These are phyloP conservation scores for Yamadazyma insecticola DNA, from an alignment of 805 yeast species.

Conservation along the genomic window DNA sequence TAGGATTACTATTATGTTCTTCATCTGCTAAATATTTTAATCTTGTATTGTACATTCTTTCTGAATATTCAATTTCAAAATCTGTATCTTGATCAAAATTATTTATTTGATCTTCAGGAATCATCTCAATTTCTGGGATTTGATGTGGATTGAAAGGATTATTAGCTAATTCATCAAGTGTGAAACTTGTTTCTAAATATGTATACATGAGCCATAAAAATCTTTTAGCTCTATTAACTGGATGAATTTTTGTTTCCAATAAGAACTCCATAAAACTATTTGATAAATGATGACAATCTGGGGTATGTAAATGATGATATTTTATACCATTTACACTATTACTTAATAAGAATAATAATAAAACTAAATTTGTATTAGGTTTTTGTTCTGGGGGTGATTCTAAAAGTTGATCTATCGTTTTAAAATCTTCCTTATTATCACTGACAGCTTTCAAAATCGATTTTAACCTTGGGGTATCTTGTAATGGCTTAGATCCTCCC, in stretches of 20 bases:
- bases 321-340: constrained; percentile 55
- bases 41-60: constrained; percentile 44
- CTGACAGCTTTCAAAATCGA: constrained; percentile 85
- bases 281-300: constrained; percentile 13
- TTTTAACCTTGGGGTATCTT: constrained; percentile 91
- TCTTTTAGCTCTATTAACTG: constrained; percentile 62
- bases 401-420: constrained; percentile 43
- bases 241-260: constrained; percentile 55
- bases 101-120: constrained; percentile 21
- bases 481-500: constrained; percentile 62
- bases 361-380: constrained; percentile 61
- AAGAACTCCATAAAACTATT: constrained; percentile 69
- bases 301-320: constrained; percentile 19
- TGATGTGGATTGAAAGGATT: constrained; percentile 55
- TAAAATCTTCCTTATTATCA: constrained; percentile 53
- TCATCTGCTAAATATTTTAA: constrained; percentile 36
- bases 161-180: constrained; percentile 40
- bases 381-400: constrained; percentile 24
- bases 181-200: constrained; percentile 68
- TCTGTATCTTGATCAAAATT: constrained; percentile 45
- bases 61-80: constrained; percentile 44
- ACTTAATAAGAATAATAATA: constrained; percentile 69
- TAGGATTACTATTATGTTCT: constrained; percentile 28
- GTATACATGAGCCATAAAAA: constrained; percentile 82
- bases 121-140: constrained; percentile 34